phyloP scores from a whole-genome alignment of 805 yeast genomes.

The Henningerozyma blattae region DNA sequence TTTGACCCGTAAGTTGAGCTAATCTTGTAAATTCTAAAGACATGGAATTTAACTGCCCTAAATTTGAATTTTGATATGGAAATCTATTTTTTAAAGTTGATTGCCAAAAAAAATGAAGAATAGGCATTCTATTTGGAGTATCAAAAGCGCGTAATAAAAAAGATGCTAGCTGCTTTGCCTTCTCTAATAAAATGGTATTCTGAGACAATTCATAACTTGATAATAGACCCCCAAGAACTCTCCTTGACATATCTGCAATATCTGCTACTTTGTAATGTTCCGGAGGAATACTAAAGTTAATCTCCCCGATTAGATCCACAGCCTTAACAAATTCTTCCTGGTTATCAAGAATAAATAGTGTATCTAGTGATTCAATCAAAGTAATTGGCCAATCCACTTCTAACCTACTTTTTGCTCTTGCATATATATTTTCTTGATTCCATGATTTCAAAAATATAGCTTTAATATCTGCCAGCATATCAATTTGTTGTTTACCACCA shows the following conservation, averaged over 20 bases:
- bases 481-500: constrained; percentile 15
- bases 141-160: constrained; percentile 43
- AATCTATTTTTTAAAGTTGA: constrained; percentile 26
- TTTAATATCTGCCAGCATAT: constrained; percentile 23
- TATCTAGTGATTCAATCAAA: constrained; percentile 39
- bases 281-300: constrained; percentile 32
- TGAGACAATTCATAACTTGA: constrained; percentile 39
- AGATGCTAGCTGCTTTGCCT: constrained; percentile 36
- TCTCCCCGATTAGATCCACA: constrained; percentile 23
- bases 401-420: constrained; percentile 1
- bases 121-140: constrained; percentile 46
- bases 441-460: constrained; percentile 32
- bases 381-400: constrained; percentile 33
- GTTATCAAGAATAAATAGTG: constrained; percentile 35
- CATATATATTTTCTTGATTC: constrained; percentile 15
- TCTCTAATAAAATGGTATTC: constrained; percentile 22
- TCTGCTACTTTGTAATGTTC: constrained; percentile 37
- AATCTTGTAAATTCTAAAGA: constrained; percentile 41
- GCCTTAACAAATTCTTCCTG: constrained; percentile 29
- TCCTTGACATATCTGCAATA: constrained; percentile 28
- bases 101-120: constrained; percentile 33
- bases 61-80: constrained; percentile 25
- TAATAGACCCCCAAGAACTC: constrained; percentile 41
- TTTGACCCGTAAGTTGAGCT: constrained; percentile 37
- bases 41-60: constrained; percentile 39